phyloP scores from a whole-genome alignment of 2,329 filamentous ascomycete genomes.

The Monilinia laxa region DNA sequence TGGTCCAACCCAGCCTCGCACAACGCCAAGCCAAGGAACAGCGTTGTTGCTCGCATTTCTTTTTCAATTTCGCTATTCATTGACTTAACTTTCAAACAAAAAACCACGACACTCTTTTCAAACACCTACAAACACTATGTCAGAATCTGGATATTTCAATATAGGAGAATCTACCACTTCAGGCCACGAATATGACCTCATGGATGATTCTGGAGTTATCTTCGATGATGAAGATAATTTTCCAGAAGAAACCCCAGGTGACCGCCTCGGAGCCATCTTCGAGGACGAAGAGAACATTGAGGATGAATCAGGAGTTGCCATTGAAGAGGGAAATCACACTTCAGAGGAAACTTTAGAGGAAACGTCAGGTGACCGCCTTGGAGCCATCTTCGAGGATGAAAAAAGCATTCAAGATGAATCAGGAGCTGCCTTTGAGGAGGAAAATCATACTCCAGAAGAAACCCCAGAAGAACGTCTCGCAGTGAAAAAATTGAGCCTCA shows the following conservation, averaged over 20 bases:
- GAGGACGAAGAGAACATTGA: conserved; percentile 13
- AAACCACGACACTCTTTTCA: conserved; percentile 17
- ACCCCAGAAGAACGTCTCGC: conserved; percentile 13
- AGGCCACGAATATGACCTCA: conserved; percentile 3
- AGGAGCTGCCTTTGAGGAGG: conserved; percentile 10
- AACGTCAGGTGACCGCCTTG: conserved; percentile 8
- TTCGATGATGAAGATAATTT: conserved; percentile 19
- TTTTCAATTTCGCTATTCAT: neutral
- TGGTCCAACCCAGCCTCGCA: conserved; percentile 6
- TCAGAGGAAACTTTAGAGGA: conserved; percentile 16
- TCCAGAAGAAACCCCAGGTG: conserved; percentile 14
- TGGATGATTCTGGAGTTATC: conserved; percentile 18
- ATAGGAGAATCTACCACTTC: neutral
- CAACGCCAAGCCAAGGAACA: neutral
- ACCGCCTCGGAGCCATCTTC: conserved; percentile 11
- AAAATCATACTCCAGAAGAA: conserved; percentile 2
- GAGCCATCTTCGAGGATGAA: conserved; percentile 13
- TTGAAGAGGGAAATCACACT: conserved; percentile 10
- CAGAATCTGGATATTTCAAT: conserved; percentile 18
- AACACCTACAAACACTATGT: conserved; percentile 2
- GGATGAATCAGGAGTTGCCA: conserved; percentile 8
- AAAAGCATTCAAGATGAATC: conserved; percentile 8
- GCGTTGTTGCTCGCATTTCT: conserved; percentile 1
- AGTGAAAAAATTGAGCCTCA: conserved; percentile 19
- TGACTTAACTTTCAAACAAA: conserved; percentile 9